Conservation (phyloP, 1,284 basidiomycete species). For the Rhodotorula mucilaginosa region DNA sequence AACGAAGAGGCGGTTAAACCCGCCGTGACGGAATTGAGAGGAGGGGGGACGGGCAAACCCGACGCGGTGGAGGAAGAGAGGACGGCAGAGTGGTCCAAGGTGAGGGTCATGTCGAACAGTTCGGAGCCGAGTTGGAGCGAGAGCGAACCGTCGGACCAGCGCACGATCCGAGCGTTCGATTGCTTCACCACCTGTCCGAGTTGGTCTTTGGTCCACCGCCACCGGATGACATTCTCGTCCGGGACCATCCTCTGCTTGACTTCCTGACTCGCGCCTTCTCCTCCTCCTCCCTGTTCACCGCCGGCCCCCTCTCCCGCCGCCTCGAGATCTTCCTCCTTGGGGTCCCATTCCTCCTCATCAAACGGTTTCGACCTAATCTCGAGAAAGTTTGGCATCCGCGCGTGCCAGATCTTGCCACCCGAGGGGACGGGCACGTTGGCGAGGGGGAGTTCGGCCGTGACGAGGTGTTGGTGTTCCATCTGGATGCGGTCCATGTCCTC, state of each 20-base stretch:
- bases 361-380: slow-evolving; percentile 78
- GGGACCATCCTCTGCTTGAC: slow-evolving; percentile 54
- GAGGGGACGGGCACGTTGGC: slow-evolving; percentile 73
- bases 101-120: slow-evolving; percentile 78
- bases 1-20: slow-evolving; percentile 51
- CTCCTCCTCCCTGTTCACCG: neutral
- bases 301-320: neutral
- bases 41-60: slow-evolving; percentile 8
- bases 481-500: slow-evolving; percentile 55
- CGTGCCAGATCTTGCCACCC: slow-evolving; percentile 66
- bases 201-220: slow-evolving; percentile 78
- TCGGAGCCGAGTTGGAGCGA: slow-evolving; percentile 83
- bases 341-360: slow-evolving; percentile 72
- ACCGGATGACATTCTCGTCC: slow-evolving; percentile 84
- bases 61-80: slow-evolving; percentile 18
- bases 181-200: slow-evolving; percentile 68
- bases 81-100: slow-evolving; percentile 66
- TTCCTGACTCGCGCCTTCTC: neutral
- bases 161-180: slow-evolving; percentile 80
- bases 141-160: slow-evolving; percentile 86
- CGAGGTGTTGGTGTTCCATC: slow-evolving; percentile 47
- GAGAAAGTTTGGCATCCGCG: slow-evolving; percentile 71
- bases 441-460: slow-evolving; percentile 69
- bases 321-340: slow-evolving; percentile 64
- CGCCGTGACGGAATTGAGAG: slow-evolving; percentile 7